Evolutionary conservation across 2,329 filamentous ascomycete species (phyloP), one percentile per base, ranked within the genome.

Genomic region (Ophiocordyceps robertsii): DNA sequence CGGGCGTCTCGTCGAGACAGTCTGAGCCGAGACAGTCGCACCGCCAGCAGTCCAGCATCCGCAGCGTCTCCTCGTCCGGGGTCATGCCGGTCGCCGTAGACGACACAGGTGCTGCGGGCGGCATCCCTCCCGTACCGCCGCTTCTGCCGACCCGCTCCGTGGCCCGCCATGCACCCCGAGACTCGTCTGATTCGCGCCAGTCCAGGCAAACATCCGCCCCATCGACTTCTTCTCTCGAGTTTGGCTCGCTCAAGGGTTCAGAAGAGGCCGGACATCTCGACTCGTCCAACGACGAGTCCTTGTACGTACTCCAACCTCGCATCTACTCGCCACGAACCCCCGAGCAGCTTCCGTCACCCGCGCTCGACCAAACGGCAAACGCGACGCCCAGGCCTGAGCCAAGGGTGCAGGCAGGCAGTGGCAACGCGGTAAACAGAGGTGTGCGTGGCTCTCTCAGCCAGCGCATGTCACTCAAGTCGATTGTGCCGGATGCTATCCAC

Each of bases 301-400:
- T 77, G 1, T 77, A 67, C 45, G 62, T 78, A 19, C 60, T 79
- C 5, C 73, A 78, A 47, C 75, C 75, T 12, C 63, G 67, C 30
- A 76, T 72, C 0, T 78, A 78, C 49, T 76, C 72, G 1, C 75
- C 75, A 0, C 42, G 45, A 17, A 38, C 39, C 1, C 31, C 40
- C 5, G 44, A 37, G 6, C 37, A 43, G 13, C 16, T 37, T 4
- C 35, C 38, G 2, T 41, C 46, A 1, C 39, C 39, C 10, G n/a
- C 38, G 11, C 29, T 30, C 19, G 41, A 43, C 29, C 35, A 43
- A 8, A 24, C 33, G 8, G 16, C 29, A 12, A 36, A 17, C 11
- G 35, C 39, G 1, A 41, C 41, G 27, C 42, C 45, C 3, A 39
- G 43, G 11, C 11, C 39, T 11, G 35, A 42, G 8, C n/a, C 24